A percentile compares a stretch with the other conserved stretches of the same genome.
These are phyloP conservation scores for Sphaerulina musiva DNA, from an alignment of 2,329 filamentous ascomycete species.

Conservation along the genomic window DNA sequence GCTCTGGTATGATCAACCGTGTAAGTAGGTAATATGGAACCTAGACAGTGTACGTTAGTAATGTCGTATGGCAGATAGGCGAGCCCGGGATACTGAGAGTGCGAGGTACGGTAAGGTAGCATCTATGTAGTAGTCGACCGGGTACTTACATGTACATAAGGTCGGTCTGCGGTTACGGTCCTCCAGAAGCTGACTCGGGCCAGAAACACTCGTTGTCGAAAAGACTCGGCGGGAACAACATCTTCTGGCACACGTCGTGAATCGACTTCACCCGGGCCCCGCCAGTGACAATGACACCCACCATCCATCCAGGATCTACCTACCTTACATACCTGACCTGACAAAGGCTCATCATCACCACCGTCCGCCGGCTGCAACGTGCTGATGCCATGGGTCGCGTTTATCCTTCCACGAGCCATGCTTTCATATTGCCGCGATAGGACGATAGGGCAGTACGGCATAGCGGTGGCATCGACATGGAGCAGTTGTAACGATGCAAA, in stretches of 20 bases:
- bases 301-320: background rate
- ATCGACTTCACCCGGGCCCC: background rate
- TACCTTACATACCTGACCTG: background rate
- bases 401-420: background rate
- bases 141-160: too few relatives aligned
- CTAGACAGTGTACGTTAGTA: constrained; percentile 1
- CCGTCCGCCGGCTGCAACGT: constrained; percentile 10
- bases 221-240: background rate
- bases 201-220: background rate
- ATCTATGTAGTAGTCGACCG: background rate
- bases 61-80: constrained; percentile 1
- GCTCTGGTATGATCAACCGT: background rate
- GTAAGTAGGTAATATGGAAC: background rate
- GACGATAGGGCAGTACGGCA: constrained; percentile 7
- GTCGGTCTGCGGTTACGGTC: background rate
- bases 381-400: constrained; percentile 13
- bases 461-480: constrained; percentile 1
- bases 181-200: background rate
- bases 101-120: background rate
- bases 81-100: constrained; percentile 2
- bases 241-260: background rate
- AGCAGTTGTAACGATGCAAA: constrained; percentile 7
- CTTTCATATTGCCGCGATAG: constrained; percentile 3
- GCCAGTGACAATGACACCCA: background rate
- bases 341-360: background rate